Percentiles rank a stretch among this genome's conserved stretches.
These are phyloP conservation scores for Blastobotrys aristatus DNA, from an alignment of 1,139 yeast genomes.

Conservation along the genomic window DNA sequence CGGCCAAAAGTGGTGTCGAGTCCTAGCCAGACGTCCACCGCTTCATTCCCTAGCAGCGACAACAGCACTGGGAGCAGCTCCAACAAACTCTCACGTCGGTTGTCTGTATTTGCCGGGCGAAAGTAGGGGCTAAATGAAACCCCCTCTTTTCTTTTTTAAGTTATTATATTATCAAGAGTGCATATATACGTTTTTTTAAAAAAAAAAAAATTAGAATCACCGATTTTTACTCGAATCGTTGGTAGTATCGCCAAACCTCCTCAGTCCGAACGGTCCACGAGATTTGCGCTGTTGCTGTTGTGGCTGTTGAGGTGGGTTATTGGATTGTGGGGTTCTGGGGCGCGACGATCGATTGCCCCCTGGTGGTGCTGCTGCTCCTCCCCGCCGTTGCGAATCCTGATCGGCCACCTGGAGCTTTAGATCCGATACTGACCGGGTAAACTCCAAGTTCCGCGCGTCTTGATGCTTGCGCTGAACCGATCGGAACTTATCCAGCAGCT, in stretches of 20 bases:
- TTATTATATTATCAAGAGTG: not conserved
- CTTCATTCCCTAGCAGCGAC: not conserved
- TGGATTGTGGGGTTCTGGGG: not conserved
- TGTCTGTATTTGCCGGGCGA: slow-evolving; percentile 3
- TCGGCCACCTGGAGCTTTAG: slow-evolving; percentile 9
- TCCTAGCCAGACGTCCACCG: slow-evolving; percentile 10
- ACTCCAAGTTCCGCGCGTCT: slow-evolving; percentile 25
- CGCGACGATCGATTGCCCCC: too few species aligned
- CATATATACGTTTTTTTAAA: not conserved
- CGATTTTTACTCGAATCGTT: not conserved
- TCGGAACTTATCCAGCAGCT: slow-evolving; percentile 58
- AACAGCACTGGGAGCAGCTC: not conserved
- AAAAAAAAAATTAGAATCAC: too few species aligned
- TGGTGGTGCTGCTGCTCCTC: not conserved
- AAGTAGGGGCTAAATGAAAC: too few species aligned
- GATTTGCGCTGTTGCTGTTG: not conserved
- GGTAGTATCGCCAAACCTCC: slow-evolving; percentile 15
- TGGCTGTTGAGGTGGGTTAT: not conserved
- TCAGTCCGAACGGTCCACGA: slow-evolving; percentile 17
- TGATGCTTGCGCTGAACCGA: slow-evolving; percentile 57
- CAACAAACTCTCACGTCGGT: not conserved
- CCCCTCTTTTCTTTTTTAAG: not conserved
- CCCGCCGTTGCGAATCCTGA: not conserved
- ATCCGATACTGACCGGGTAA: slow-evolving; percentile 14
- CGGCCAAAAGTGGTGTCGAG: slow-evolving; percentile 10